phyloP scores from a whole-genome alignment of 192 early-diverging fungal species.

The Backusella mclennaniae region DNA sequence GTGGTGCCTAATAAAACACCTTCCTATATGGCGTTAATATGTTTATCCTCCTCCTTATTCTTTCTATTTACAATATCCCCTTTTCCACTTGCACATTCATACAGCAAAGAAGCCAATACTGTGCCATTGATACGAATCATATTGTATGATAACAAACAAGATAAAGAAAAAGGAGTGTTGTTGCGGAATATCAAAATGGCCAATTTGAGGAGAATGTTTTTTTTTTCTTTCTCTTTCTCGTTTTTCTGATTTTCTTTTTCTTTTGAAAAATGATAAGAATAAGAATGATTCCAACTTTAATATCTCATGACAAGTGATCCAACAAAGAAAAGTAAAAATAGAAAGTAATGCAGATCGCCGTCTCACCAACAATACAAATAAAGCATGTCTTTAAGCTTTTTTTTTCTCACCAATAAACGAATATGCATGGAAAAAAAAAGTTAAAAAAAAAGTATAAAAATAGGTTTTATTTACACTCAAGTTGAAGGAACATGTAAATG shows the following conservation, averaged over 20 bases:
- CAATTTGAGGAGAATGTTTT: no score
- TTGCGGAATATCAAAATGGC: neutral
- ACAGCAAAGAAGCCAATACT: neutral
- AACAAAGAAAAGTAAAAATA: neutral
- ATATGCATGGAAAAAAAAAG: no score
- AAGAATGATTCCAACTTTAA: no score
- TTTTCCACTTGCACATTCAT: neutral
- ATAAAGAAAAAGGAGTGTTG: neutral
- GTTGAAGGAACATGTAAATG: no score
- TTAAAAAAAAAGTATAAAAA: no score
- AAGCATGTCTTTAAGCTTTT: neutral
- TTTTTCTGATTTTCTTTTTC: no score
- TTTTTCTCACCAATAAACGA: no score
- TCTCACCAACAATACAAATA: neutral
- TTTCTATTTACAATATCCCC: neutral
- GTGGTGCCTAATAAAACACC: neutral
- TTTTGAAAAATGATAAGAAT: no score
- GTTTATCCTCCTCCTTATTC: neutral
- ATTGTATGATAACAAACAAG: neutral
- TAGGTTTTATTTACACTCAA: no score
- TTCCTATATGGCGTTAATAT: neutral
- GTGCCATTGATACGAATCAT: slow-evolving; percentile 1
- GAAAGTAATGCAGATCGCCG: neutral
- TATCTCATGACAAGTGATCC: no score
- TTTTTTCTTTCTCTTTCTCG: no score